phyloP scores from a whole-genome alignment of 2,329 filamentous ascomycete species.

The Monosporascus sp. region DNA sequence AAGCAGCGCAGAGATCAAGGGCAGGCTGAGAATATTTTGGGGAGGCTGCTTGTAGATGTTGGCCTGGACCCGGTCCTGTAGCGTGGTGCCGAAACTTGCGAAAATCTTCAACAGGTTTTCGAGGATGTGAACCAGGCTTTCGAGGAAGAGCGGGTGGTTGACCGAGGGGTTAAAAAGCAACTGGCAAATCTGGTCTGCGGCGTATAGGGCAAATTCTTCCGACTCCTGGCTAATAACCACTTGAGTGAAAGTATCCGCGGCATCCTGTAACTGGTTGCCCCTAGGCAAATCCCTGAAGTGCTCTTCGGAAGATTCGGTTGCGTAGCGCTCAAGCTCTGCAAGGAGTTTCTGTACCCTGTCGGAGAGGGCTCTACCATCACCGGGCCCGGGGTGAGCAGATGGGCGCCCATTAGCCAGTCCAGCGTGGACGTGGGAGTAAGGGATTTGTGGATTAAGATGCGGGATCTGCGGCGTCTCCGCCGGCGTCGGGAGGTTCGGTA shows the following conservation, averaged over 20 bases:
- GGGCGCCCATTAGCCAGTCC: constrained; percentile 47
- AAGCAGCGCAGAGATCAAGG: constrained; percentile 51
- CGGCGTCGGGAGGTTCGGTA: constrained; percentile 54
- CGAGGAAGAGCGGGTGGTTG: constrained; percentile 51
- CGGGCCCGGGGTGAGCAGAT: constrained; percentile 33
- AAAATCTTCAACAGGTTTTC: constrained; percentile 56
- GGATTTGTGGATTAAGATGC: constrained; percentile 46
- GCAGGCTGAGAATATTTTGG: constrained; percentile 50
- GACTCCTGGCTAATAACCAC: constrained; percentile 59
- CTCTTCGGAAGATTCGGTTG: constrained; percentile 49
- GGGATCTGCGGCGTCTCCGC: constrained; percentile 54
- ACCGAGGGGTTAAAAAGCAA: constrained; percentile 47
- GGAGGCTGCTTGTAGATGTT: constrained; percentile 53
- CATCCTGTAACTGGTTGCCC: constrained; percentile 54
- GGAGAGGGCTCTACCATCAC: constrained; percentile 47
- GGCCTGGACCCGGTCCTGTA: constrained; percentile 50
- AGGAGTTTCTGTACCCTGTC: constrained; percentile 55
- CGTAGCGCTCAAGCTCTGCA: constrained; percentile 49
- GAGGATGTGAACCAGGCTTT: constrained; percentile 57
- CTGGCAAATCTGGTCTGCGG: constrained; percentile 54
- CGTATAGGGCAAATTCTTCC: constrained; percentile 54
- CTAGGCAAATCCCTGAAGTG: constrained; percentile 56
- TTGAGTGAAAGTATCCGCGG: constrained; percentile 56
- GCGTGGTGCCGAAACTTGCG: constrained; percentile 35
- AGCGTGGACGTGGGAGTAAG: constrained; percentile 50